These are phyloP conservation scores for Haematococcus lacustris DNA, from an alignment of 139 green algal species.

Conservation along the genomic window DNA sequence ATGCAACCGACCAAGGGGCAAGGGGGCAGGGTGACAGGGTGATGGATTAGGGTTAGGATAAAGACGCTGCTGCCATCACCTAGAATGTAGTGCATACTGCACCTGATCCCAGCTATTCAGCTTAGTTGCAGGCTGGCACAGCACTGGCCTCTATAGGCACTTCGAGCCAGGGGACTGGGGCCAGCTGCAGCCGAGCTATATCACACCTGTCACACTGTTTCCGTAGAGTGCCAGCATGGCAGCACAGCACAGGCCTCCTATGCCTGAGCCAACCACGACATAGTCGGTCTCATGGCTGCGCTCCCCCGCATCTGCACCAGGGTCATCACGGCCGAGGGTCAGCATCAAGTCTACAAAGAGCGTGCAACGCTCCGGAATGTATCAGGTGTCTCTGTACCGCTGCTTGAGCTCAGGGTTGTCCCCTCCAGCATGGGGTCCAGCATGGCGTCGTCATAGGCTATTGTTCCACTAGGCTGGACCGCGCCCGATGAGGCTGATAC, in stretches of 20 bases:
- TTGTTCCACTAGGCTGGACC: not conserved
- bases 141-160: not conserved
- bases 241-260: constrained; percentile 58
- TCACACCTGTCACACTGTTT: not conserved
- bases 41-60: too few relatives aligned
- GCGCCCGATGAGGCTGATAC: not conserved
- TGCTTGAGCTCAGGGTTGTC: not conserved
- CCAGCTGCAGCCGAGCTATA: too few relatives aligned
- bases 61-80: too few relatives aligned
- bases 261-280: constrained; percentile 11
- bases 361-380: too few relatives aligned
- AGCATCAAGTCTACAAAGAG: too few relatives aligned
- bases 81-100: not conserved
- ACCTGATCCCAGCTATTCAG: not conserved
- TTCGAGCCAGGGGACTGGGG: too few relatives aligned
- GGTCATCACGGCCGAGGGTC: not conserved
- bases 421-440: not conserved
- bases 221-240: constrained; percentile 65
- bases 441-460: not conserved
- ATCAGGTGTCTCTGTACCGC: not conserved
- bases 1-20: too few relatives aligned
- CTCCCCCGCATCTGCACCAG: not conserved
- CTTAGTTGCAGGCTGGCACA: not conserved
- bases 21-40: too few relatives aligned
- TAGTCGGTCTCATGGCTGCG: constrained; percentile 2